These are phyloP conservation scores for Tympanopsis confertula DNA, from an alignment of 2,329 filamentous ascomycete species.

Conservation along the genomic window DNA sequence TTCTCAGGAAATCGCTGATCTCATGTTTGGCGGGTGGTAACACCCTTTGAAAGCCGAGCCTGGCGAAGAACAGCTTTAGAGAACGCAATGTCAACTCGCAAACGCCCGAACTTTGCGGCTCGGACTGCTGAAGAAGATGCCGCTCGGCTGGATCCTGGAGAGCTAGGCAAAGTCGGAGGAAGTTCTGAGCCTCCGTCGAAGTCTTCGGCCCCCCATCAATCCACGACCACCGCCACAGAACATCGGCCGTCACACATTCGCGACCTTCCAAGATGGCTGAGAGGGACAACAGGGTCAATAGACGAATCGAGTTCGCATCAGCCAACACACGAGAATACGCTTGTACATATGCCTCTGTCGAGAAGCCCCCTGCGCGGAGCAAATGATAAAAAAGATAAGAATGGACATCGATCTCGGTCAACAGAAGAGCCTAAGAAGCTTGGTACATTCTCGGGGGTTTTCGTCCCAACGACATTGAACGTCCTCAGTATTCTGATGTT, in stretches of 20 bases:
- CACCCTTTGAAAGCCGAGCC: too few relatives aligned
- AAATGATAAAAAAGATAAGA: slow-evolving; percentile 7
- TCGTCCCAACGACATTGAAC: slow-evolving; percentile 79
- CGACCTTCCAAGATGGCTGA: too few relatives aligned
- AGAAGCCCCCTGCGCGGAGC: background rate
- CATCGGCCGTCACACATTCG: too few relatives aligned
- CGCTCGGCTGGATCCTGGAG: slow-evolving; percentile 18
- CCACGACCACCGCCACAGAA: too few relatives aligned
- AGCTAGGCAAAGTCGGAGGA: slow-evolving; percentile 9
- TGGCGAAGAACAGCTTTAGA: too few relatives aligned
- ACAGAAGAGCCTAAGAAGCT: slow-evolving; percentile 45
- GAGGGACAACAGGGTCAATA: background rate
- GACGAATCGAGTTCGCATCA: background rate
- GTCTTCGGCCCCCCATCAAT: too few relatives aligned
- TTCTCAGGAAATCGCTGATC: too few relatives aligned
- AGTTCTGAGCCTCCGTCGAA: too few relatives aligned
- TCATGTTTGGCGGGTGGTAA: too few relatives aligned
- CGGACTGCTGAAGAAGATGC: slow-evolving; percentile 22
- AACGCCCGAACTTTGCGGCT: slow-evolving; percentile 21
- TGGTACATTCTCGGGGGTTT: slow-evolving; percentile 68
- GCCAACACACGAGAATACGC: too few relatives aligned
- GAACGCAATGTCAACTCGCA: background rate
- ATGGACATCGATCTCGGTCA: slow-evolving; percentile 17
- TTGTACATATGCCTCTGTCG: background rate
- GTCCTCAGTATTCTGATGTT: slow-evolving; percentile 90